Evolutionary conservation across 192 early-diverging fungal species (phyloP).

Genomic region (Coemansia sp.): DNA sequence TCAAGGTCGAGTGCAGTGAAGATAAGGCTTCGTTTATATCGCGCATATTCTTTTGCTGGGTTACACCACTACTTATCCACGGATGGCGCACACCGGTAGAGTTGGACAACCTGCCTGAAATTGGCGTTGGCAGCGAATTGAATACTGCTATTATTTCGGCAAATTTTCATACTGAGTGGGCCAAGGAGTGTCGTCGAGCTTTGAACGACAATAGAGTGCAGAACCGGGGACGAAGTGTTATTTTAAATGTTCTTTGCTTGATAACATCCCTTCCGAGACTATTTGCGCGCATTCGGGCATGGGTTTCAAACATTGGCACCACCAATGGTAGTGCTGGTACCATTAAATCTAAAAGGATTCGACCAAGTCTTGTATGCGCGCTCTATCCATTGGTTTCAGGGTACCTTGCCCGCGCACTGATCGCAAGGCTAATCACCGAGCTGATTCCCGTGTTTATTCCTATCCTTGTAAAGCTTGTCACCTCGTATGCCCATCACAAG

Average conservation of each 20-base stretch:
- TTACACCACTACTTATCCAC: conserved; percentile 36
- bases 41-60: conserved; percentile 43
- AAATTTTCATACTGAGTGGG: conserved; percentile 29
- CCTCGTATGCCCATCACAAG: conserved; percentile 41
- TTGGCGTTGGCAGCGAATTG: conserved; percentile 39
- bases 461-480: conserved; percentile 36
- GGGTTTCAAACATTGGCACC: too few species aligned
- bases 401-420: conserved; percentile 22
- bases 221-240: too few species aligned
- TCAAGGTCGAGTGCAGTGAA: conserved; percentile 20
- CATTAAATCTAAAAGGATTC: too few species aligned
- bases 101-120: conserved; percentile 26
- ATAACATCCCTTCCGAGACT: not conserved
- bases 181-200: conserved; percentile 16
- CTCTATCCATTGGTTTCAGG: conserved; percentile 29
- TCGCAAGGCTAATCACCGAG: conserved; percentile 36
- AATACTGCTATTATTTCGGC: conserved; percentile 20
- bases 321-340: too few species aligned
- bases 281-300: not conserved
- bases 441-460: conserved; percentile 42
- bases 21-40: conserved; percentile 32
- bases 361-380: conserved; percentile 7
- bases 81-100: conserved; percentile 36
- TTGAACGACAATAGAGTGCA: not conserved
- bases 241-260: not conserved